phyloP scores from a whole-genome alignment of 176 grass and related monocot genomes.

The Cenchrus purpureus region DNA sequence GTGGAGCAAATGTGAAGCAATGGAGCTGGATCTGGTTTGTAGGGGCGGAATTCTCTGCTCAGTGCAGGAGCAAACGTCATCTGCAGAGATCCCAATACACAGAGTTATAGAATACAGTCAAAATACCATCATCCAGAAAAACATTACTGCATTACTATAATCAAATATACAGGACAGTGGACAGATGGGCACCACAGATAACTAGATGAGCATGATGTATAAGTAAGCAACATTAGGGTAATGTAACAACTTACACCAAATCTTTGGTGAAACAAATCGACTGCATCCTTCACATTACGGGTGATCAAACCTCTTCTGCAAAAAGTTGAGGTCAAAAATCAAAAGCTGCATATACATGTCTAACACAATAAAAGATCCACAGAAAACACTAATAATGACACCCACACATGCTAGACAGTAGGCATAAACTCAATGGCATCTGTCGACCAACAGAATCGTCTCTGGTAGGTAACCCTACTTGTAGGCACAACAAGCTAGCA shows the following conservation, averaged over 20 bases:
- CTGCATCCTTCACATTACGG: slow-evolving; percentile 81
- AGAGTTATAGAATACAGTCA: background rate
- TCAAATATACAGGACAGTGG: background rate
- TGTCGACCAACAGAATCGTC: background rate
- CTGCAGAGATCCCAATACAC: slow-evolving; percentile 34
- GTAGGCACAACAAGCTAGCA: background rate
- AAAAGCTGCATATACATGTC: slow-evolving; percentile 6
- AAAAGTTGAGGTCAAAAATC: slow-evolving; percentile 32
- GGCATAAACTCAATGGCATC: background rate
- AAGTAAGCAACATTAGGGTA: slow-evolving; percentile 6
- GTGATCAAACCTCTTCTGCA: slow-evolving; percentile 94
- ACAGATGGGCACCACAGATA: background rate
- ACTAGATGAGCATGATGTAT: background rate
- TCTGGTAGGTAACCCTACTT: background rate
- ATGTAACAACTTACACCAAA: slow-evolving; percentile 78
- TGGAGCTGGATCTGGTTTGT: slow-evolving; percentile 92
- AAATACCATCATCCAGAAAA: background rate
- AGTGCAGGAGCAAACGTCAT: slow-evolving; percentile 73
- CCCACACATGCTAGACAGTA: background rate
- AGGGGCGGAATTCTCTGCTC: slow-evolving; percentile 95
- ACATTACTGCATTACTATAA: background rate
- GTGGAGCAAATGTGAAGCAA: slow-evolving; percentile 86
- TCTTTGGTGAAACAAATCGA: slow-evolving; percentile 92
- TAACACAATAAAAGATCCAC: background rate
- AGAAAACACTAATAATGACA: background rate